These are phyloP conservation scores for Aurifilum marmelostoma DNA, from an alignment of 2,329 filamentous ascomycete genomes.

Conservation along the genomic window DNA sequence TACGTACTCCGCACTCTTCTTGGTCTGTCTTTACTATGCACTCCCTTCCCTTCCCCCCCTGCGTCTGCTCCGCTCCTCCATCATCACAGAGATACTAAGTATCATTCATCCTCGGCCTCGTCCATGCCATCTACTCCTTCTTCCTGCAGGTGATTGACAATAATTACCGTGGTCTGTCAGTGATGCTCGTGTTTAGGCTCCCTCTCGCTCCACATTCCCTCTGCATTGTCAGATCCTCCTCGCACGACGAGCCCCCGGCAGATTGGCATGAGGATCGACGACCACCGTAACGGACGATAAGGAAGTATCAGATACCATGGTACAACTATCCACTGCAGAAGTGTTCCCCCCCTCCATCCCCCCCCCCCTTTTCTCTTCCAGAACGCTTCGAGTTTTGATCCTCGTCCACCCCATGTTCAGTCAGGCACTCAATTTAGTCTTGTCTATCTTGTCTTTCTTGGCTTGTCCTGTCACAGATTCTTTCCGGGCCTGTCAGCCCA, in stretches of 20 bases:
- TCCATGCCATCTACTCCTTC: neutral
- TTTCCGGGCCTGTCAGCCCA: neutral
- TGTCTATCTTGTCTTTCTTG: neutral
- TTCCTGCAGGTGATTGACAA: neutral
- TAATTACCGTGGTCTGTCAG: neutral
- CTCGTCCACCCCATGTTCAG: neutral
- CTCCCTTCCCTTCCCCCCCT: neutral
- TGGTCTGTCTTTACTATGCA: neutral
- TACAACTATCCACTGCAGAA: neutral
- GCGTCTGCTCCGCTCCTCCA: neutral
- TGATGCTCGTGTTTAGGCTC: neutral
- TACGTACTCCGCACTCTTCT: too few relatives aligned
- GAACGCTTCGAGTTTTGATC: too few relatives aligned
- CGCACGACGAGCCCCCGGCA: neutral
- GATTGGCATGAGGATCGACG: conserved; percentile 1
- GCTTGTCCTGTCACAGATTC: neutral
- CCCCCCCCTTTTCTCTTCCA: too few relatives aligned
- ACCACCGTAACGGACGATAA: neutral
- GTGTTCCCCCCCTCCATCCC: neutral
- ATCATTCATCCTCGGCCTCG: neutral
- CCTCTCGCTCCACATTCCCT: neutral
- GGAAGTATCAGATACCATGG: conserved; percentile 2
- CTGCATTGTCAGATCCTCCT: neutral
- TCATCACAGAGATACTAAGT: neutral
- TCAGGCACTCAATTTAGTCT: neutral